Conservation (phyloP, 306 rosid genomes). For the Biancaea sappan region DNA sequence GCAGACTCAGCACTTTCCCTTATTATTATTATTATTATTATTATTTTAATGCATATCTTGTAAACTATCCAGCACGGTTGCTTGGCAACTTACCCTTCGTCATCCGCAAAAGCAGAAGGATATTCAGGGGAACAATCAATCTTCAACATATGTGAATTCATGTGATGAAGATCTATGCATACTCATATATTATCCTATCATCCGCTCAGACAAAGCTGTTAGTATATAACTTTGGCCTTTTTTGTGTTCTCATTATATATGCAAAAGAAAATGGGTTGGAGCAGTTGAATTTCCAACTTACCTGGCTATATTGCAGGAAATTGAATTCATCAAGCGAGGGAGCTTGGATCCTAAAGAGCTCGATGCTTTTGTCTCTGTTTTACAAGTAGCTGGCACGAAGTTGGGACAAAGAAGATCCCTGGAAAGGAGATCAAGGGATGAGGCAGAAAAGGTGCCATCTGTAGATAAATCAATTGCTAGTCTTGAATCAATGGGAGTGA, state of each 20-base stretch:
- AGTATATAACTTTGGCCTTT: slow-evolving; percentile 40
- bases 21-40: neutral
- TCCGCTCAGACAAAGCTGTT: slow-evolving; percentile 74
- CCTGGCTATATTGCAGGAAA: slow-evolving; percentile 61
- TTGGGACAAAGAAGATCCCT: slow-evolving; percentile 46
- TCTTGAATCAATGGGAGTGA: slow-evolving; percentile 90
- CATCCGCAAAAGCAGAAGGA: slow-evolving; percentile 48
- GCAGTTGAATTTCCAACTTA: slow-evolving; percentile 7
- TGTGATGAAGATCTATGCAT: slow-evolving; percentile 58
- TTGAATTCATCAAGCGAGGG: slow-evolving; percentile 82
- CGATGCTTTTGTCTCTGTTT: slow-evolving; percentile 75
- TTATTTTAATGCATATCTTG: slow-evolving; percentile 18
- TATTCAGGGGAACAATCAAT: slow-evolving; percentile 41
- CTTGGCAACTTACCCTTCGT: slow-evolving; percentile 81
- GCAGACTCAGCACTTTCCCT: neutral
- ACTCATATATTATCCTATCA: slow-evolving; percentile 66
- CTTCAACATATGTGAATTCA: slow-evolving; percentile 39
- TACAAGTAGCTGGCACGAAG: slow-evolving; percentile 73
- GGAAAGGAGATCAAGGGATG: slow-evolving; percentile 57
- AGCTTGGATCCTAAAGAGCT: slow-evolving; percentile 70
- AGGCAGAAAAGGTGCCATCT: slow-evolving; percentile 50
- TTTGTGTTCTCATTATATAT: slow-evolving; percentile 15
- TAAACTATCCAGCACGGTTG: slow-evolving; percentile 60
- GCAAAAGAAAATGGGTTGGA: neutral
- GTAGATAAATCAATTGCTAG: slow-evolving; percentile 63